These are phyloP conservation scores for Vitis riparia DNA, from an alignment of 164 flowering plant genomes.

Conservation along the genomic window DNA sequence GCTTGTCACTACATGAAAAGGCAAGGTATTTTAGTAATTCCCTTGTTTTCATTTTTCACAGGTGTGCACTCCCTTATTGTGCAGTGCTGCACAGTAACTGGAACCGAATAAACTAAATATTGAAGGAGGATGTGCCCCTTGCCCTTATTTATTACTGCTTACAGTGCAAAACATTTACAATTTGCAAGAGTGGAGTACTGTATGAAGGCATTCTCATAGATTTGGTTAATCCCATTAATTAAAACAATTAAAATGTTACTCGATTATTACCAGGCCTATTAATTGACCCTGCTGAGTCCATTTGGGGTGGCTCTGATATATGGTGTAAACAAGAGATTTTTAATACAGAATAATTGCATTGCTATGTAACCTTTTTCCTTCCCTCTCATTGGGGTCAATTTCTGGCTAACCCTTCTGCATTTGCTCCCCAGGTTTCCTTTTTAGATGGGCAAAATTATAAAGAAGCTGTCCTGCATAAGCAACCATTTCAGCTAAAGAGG, in stretches of 20 bases:
- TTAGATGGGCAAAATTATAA: conserved; percentile 55
- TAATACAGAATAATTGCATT: too few species aligned
- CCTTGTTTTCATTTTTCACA: neutral
- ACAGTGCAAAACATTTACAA: neutral
- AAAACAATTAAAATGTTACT: neutral
- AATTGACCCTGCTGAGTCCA: neutral
- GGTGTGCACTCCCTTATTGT: neutral
- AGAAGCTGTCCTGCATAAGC: conserved; percentile 45
- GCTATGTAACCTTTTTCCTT: neutral
- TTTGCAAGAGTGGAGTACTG: too few species aligned
- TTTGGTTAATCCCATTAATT: too few species aligned
- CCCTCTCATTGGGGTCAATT: too few species aligned
- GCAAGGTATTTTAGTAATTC: neutral
- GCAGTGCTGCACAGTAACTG: neutral
- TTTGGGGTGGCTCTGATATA: neutral
- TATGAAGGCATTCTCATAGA: too few species aligned
- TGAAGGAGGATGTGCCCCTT: neutral
- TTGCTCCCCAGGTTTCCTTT: conserved; percentile 56
- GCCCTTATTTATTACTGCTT: neutral
- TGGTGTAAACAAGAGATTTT: too few species aligned
- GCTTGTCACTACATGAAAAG: neutral
- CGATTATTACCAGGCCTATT: neutral
- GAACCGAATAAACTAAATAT: neutral
- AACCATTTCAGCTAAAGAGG: conserved; percentile 68
- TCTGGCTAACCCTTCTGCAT: conserved; percentile 4